Evolutionary conservation across 2,329 filamentous ascomycete species (phyloP), one percentile per base, ranked within the genome.

Genomic region (Raffaelea ambrosiae): DNA sequence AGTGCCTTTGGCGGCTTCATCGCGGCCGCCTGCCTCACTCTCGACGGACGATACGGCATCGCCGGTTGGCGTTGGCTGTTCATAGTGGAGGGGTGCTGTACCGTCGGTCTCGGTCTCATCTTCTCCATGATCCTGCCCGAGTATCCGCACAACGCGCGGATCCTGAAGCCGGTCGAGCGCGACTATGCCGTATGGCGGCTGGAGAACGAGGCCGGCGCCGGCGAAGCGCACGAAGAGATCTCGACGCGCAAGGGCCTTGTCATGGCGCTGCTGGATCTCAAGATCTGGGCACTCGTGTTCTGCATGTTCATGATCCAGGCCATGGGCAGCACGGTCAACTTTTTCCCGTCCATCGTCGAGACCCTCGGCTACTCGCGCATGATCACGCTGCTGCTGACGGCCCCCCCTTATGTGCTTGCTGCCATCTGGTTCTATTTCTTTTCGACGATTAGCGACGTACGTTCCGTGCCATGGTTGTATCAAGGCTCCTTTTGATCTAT

Each of bases 1-100:
- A 63, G 62, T 18, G 74, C 73, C 2, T 77, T 77, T 51, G 71
- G 71, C 1, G 72, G 72, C 4, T 57, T 77, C 1, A 58, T 76
- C 9, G 72, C 71, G 21, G 72, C 70, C 2, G 71, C 66, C 5
- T 70, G 75, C 19, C 66, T 70, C 2, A 65, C 65, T 5, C 60
- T 77, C 13, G 65, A 74, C 31, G 67, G 67, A 2, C 60, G 59
- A 4, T 65, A 66, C 43, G 71, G 71, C 1, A 66, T 77, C n/a
- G 59, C 63, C 2, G 73, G 72, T 3, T 77, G 73, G 74, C 58
- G 68, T 43, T 77, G 43, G 43, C 33, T 45, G 3, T 45, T 45
- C 19, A 45, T 45, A n/a, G 43, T 45, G 43, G 64, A 68, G 44
- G 66, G 66, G 2, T 55, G 58, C 14, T 67, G 67, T 1, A 77